Base-by-base conservation (phyloP, 345 rosid species). In the Erucastrum elatum region DNA sequence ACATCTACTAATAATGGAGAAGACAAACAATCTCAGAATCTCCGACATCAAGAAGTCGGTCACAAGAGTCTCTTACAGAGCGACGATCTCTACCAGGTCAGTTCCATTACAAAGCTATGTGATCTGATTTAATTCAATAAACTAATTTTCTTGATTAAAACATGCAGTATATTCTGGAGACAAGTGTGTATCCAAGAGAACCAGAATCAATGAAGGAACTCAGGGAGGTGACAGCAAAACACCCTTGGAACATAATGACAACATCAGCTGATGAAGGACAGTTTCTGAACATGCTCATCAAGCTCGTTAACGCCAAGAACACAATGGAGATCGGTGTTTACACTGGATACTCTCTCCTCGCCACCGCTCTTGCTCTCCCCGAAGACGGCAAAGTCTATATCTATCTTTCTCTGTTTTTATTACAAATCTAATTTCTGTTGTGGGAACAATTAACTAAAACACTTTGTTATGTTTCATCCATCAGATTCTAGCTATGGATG, bases 271-370 rank as follows among this genome's bases (percentile, higher is more conserved):
- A 96, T 64, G 98, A 91, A 85, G 99, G 97, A 30, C 99, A 96
- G 80, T 93, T 96, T 77, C 71, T 96, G 85, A 90, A 79, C 92
- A 89, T 91, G 98, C 84, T 96, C 21, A 84, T 96, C 60, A 96
- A 96, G 83, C 89, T 96, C n/a, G 84, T 91, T 82, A 93, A 96
- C 81, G 99, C 98, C 59, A 93, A 96, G 87, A 93, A 93, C 90
- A 96, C 98, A 56, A 96, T 96, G 98, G 99, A 96, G 85, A 93
- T 96, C 33, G 99, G 99, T 15, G 98, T 96, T 66, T 96, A 89
- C 91, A 96, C 99, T 15, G 99, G 99, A 26, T 93, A 93, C 85
- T 96, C 99, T 78, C 97, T 96, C 46, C 73, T 96, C 35, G 95
- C 98, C 75, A 96, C 99, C 2, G 99, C 99, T 77, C 97, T 96